Evolutionary conservation across 768 basidiomycete species (phyloP), one percentile per base, ranked within the genome.

Genomic region (Termitomyces sp.): DNA sequence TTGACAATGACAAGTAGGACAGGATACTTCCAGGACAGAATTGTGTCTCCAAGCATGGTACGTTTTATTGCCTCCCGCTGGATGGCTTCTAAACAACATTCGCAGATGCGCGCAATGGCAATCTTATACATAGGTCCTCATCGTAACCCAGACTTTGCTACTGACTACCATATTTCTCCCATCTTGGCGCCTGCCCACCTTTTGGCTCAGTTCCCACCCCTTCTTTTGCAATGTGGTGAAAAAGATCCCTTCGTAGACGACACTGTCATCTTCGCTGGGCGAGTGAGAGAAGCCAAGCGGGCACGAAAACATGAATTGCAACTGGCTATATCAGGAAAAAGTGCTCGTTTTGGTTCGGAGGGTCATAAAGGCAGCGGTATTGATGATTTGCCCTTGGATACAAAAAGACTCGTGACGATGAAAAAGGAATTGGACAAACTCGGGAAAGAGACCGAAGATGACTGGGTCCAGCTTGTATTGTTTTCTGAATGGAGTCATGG

Each of bases 71-170:
- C 24, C 44, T 56, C 22, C 41, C 48, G 18, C 36, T 42, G 45
- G 26, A 28, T 39, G 57, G 28, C 45, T 56, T 60, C 28, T 60
- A 57, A 41, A 16, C 24, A 52, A n/a, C 26, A 36, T 56, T 45
- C n/a, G 65, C 4, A 98, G 96, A 98, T 98, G 93, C 91, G 97
- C 36, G 95, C 96, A 0, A 99, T 99, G 97, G 96, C 96, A 3
- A 95, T 97, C 67, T 75, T 96, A 61, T 97, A 97, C 73, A 89
- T 99, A 58, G 96, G 96, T 1, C 96, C 97, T 1, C 84, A 91
- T 66, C 88, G 87, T 52, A 90, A 93, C 69, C 97, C 97, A 7
- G 94, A 98, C 71, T 95, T 99, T 69, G 83, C 85, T 55, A 89
- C 88, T 18, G 95, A 99, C 76, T 98, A 98, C 72, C 88, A 92